Percentiles rank a stretch among this genome's conserved stretches.
These are phyloP conservation scores for Plectosphaerella sp. DNA, from an alignment of 2,329 filamentous ascomycete genomes.

Conservation along the genomic window DNA sequence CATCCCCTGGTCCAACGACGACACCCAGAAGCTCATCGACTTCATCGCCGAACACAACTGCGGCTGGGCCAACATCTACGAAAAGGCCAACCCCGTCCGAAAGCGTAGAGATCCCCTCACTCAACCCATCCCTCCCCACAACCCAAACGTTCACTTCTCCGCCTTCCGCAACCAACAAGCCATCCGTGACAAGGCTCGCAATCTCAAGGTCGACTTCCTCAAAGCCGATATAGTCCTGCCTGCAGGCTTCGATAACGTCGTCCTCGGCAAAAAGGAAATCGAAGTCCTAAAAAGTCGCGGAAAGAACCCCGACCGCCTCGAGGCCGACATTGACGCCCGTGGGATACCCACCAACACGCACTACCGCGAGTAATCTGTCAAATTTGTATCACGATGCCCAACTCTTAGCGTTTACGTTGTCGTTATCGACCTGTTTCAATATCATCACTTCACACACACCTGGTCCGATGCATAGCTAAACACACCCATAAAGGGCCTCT, in stretches of 20 bases:
- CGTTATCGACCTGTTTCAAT: too few species aligned
- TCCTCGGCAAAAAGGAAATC: slow-evolving; percentile 46
- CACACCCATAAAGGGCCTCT: background rate
- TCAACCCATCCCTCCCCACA: slow-evolving; percentile 9
- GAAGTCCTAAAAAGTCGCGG: slow-evolving; percentile 30
- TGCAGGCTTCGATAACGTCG: slow-evolving; percentile 43
- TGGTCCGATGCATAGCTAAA: too few species aligned
- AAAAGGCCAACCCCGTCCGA: slow-evolving; percentile 11
- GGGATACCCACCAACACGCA: slow-evolving; percentile 33
- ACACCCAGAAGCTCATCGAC: slow-evolving; percentile 34
- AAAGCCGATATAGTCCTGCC: slow-evolving; percentile 39
- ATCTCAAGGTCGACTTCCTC: slow-evolving; percentile 49
- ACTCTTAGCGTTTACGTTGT: too few species aligned
- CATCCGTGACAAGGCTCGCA: slow-evolving; percentile 54
- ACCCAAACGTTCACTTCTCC: slow-evolving; percentile 31
- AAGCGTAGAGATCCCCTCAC: background rate
- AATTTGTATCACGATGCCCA: too few species aligned
- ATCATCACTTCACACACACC: too few species aligned
- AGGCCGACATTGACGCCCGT: slow-evolving; percentile 37
- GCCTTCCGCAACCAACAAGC: slow-evolving; percentile 47
- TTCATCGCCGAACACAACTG: slow-evolving; percentile 32
- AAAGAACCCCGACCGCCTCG: slow-evolving; percentile 45
- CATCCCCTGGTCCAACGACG: slow-evolving; percentile 35
- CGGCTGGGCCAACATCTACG: slow-evolving; percentile 34
- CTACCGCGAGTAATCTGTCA: background rate